Percentiles rank a stretch among this genome's conserved stretches.
Conservation (phyloP, 257 asterid species). For the Fraxinus cuspidata region DNA sequence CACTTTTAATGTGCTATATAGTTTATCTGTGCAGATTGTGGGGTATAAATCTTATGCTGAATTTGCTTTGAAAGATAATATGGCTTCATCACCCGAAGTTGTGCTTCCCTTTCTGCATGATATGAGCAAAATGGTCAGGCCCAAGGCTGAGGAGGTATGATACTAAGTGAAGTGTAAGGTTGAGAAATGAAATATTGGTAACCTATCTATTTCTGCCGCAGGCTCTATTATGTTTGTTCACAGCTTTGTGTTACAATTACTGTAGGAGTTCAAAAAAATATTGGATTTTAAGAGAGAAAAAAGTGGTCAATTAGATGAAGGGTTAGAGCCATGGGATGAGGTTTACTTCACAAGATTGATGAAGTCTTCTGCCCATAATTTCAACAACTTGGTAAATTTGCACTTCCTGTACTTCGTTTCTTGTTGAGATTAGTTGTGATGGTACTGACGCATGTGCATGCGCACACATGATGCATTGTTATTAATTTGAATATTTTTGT, state of each 20-base stretch:
- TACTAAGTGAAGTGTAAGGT: constrained; percentile 20
- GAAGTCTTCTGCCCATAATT: constrained; percentile 67
- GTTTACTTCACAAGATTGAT: constrained; percentile 76
- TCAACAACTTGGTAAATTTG: constrained; percentile 68
- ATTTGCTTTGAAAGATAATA: constrained; percentile 71
- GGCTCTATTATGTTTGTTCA: constrained; percentile 4
- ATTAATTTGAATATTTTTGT: background rate
- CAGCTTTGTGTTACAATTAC: constrained; percentile 24
- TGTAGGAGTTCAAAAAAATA: constrained; percentile 74
- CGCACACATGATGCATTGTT: background rate
- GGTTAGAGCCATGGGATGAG: constrained; percentile 97
- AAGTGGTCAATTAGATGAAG: constrained; percentile 44
- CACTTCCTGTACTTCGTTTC: constrained; percentile 27
- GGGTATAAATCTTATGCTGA: constrained; percentile 79
- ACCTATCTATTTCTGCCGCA: constrained; percentile 12
- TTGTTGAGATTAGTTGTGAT: constrained; percentile 21
- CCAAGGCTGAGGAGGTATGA: constrained; percentile 85
- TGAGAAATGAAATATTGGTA: constrained; percentile 1
- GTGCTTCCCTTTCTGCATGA: constrained; percentile 73
- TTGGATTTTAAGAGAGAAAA: constrained; percentile 62
- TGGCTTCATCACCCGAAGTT: constrained; percentile 95
- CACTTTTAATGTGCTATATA: background rate
- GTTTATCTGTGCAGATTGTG: constrained; percentile 61
- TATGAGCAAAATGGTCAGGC: constrained; percentile 81
- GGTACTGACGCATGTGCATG: background rate